Percentiles rank a stretch among this genome's conserved stretches.
These are phyloP conservation scores for Hevea brasiliensis DNA, from an alignment of 345 rosid species.

Conservation along the genomic window DNA sequence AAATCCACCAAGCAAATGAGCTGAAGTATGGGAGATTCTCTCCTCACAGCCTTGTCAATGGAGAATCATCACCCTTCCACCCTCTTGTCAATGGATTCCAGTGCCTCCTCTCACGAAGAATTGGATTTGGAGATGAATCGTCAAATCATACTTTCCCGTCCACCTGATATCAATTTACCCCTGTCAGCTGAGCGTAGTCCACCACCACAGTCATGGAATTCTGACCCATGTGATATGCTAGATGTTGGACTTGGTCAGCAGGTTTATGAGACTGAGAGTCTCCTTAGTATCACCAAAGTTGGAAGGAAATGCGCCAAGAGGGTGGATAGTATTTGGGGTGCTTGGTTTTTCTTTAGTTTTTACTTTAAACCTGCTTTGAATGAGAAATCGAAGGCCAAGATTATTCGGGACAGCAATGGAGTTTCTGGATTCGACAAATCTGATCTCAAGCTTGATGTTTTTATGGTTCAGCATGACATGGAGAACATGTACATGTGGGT, in stretches of 20 bases:
- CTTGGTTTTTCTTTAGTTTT: slow-evolving; percentile 33
- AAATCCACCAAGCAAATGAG: slow-evolving; percentile 21
- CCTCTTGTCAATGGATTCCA: slow-evolving; percentile 25
- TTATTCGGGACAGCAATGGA: slow-evolving; percentile 23
- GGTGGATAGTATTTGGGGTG: slow-evolving; percentile 30
- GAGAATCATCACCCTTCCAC: slow-evolving; percentile 31
- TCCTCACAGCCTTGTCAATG: slow-evolving; percentile 21
- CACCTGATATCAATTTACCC: slow-evolving; percentile 26
- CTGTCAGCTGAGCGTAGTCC: slow-evolving; percentile 24
- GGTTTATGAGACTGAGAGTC: slow-evolving; percentile 26
- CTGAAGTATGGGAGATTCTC: slow-evolving; percentile 22
- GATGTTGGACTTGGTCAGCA: slow-evolving; percentile 28
- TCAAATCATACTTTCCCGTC: slow-evolving; percentile 26
- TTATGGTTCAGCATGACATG: slow-evolving; percentile 36
- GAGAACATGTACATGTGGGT: slow-evolving; percentile 36
- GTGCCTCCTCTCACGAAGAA: slow-evolving; percentile 30
- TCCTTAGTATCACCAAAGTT: slow-evolving; percentile 19
- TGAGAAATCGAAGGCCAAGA: slow-evolving; percentile 29
- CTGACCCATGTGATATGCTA: slow-evolving; percentile 26
- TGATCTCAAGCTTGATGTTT: slow-evolving; percentile 26
- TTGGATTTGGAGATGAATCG: slow-evolving; percentile 26
- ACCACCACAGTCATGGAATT: slow-evolving; percentile 19
- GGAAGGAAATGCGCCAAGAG: slow-evolving; percentile 31
- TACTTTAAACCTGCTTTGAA: slow-evolving; percentile 26
- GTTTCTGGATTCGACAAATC: slow-evolving; percentile 28